Conservation (phyloP, 805 yeast genomes). For the Grigorovia humatica region DNA sequence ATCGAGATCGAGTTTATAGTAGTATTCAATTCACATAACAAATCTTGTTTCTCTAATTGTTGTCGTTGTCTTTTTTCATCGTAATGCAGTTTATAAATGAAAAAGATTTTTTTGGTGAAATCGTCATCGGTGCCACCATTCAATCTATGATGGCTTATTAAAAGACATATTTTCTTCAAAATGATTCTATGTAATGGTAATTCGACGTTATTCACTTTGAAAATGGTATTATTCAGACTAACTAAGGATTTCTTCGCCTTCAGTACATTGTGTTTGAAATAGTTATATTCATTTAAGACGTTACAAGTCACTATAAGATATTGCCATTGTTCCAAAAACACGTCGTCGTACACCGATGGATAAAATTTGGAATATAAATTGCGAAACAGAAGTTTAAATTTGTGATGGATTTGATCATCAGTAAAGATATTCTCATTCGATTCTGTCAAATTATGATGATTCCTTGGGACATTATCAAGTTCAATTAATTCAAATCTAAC, state of each 20-base stretch:
- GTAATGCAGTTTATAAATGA: not conserved
- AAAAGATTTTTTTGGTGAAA: not conserved
- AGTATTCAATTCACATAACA: not conserved
- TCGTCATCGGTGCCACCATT: not conserved
- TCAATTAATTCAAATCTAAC: not conserved
- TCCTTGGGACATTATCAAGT: not conserved
- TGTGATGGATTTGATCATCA: not conserved
- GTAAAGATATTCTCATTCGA: not conserved
- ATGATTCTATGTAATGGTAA: not conserved
- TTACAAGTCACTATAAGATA: slow-evolving; percentile 41
- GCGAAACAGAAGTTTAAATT: not conserved
- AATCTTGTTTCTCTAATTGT: not conserved
- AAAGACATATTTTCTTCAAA: not conserved
- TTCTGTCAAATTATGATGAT: not conserved
- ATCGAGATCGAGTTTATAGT: slow-evolving; percentile 10
- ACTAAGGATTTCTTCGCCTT: slow-evolving; percentile 14
- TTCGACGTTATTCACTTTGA: not conserved
- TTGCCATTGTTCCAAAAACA: slow-evolving; percentile 41
- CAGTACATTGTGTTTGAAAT: slow-evolving; percentile 16
- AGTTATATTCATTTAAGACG: slow-evolving; percentile 33
- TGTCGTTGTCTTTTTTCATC: slow-evolving; percentile 5
- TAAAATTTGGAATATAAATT: not conserved
- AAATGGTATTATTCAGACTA: slow-evolving; percentile 4
- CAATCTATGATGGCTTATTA: not conserved
- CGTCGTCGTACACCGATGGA: slow-evolving; percentile 7